Evolutionary conservation across 2,329 filamentous ascomycete genomes (phyloP), one percentile per base, ranked within the genome.

Genomic region (Ophiostoma quercus): DNA sequence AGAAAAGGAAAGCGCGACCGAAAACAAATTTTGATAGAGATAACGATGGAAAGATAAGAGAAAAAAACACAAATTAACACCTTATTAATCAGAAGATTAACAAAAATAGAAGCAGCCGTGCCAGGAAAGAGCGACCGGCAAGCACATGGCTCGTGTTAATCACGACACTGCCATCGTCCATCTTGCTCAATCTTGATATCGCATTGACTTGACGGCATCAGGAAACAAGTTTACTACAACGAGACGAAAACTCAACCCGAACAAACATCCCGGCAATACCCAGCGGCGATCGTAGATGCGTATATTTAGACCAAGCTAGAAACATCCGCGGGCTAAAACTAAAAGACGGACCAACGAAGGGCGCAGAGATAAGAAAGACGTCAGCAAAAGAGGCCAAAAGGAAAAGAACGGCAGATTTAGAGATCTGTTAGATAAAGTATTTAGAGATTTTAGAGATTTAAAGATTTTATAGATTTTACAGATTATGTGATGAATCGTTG

Each of bases 331-430:
- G 57, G 57, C 25, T 63, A 63, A 63, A 63, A 63, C 25, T 63
- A 63, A 63, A 63, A 63, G 57, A 63, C 29, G 57, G 25, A 8
- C 57, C 29, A 34, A 37, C 57, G 25, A 63, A 34, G 57, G 57
- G 57, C 57, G 51, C 51, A 57, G 51, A 57, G 57, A 63, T 63
- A 63, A 63, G 57, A 63, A 63, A 63, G 57, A 63, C 57, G 57
- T 34, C 57, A 63, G 57, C 57, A 34, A n/a, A 4, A 63, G 29
- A n/a, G 11, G 29, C 14, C 22, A 29, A 29, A 57, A 57, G 34
- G 4, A 8, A 41, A 41, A 41, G 39, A 2, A 41, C 39, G 39
- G 12, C 39, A 41, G 39, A 14, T 8, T 41, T 41, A 8, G 9
- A 41, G 39, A 41, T 41, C 39, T 41, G 39, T 12, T 12, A 14